phyloP scores from a whole-genome alignment of 139 green algal species.

The Asterochloris sp. region DNA sequence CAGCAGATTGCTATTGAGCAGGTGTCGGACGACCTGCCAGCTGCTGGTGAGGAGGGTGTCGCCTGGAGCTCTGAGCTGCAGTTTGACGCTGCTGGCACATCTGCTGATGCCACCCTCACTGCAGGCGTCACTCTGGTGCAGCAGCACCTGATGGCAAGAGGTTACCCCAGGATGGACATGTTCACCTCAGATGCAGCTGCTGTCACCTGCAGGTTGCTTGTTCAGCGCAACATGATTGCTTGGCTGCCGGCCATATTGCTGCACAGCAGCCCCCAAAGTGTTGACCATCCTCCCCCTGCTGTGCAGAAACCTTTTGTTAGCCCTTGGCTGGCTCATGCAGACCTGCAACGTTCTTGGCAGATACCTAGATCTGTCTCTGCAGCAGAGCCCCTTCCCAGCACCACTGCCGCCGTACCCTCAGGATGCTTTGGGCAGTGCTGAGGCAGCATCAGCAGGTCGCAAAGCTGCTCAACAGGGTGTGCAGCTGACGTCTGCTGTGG shows the following conservation, averaged over 20 bases:
- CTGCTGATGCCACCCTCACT: not conserved
- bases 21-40: not conserved
- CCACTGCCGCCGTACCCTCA: constrained; percentile 3
- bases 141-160: too few relatives aligned
- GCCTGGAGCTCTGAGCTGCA: not conserved
- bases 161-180: not conserved
- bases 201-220: not conserved
- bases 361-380: not conserved
- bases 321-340: constrained; percentile 1
- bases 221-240: not conserved
- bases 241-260: not conserved
- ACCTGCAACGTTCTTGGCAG: not conserved
- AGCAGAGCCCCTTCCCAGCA: not conserved
- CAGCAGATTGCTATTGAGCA: not conserved
- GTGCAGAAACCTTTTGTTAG: constrained; percentile 8
- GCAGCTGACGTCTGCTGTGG: not conserved
- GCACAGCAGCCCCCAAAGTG: not conserved
- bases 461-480: not conserved
- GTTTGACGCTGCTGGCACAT: not conserved
- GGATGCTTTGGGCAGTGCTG: not conserved
- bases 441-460: not conserved
- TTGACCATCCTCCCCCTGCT: not conserved
- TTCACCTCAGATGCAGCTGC: not conserved
- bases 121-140: not conserved
- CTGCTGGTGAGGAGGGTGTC: not conserved